Evolutionary conservation across 1,284 basidiomycete genomes (phyloP), one percentile per base, ranked within the genome.

Genomic region (Melampsora americana): DNA sequence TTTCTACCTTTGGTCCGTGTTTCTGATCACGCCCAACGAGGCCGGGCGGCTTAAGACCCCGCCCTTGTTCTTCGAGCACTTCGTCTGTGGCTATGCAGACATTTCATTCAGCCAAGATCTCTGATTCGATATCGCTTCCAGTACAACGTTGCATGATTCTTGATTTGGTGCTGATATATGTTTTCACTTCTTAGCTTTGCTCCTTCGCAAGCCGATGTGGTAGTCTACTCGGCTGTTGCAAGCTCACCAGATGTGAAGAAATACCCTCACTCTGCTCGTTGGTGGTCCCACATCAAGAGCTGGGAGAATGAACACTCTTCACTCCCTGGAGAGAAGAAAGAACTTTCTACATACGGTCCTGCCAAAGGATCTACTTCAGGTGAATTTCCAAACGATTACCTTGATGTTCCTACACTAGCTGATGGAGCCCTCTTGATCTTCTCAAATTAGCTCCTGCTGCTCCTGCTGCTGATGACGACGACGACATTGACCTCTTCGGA

Each of bases 121-220:
- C 93, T 95, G 93, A 95, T 83, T 78, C 79, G 80, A 77, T 78
- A 39, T 65, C 77, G 66, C 70, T 61, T 67, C 78, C 66, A 26
- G 44, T 78, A 64, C 66, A 35, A 68, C 66, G 78, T 75, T 4
- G 67, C 60, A 35, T 11, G 7, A 18, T 39, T n/a, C 12, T 44
- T 11, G 12, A 11, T 11, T 14, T 44, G 42, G 16, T 14, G 42
- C 42, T 35, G 9, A 35, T 62, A 32, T 48, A 14, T 4, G 23
- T 26, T 32, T 44, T 11, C n/a, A 5, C 16, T 48, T 35, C 78
- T 62, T 82, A 99, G 95, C 79, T 93, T 93, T 87, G 89, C 90
- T 75, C 91, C 95, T 77, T 95, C 95, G 72, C 95, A 98, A 86
- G 94, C 95, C 79, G 95, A 99, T 86, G 94, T 97, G 74, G 88